Base-by-base conservation (phyloP, 1,139 yeast genomes). In the Suhomyces bribrorum region DNA sequence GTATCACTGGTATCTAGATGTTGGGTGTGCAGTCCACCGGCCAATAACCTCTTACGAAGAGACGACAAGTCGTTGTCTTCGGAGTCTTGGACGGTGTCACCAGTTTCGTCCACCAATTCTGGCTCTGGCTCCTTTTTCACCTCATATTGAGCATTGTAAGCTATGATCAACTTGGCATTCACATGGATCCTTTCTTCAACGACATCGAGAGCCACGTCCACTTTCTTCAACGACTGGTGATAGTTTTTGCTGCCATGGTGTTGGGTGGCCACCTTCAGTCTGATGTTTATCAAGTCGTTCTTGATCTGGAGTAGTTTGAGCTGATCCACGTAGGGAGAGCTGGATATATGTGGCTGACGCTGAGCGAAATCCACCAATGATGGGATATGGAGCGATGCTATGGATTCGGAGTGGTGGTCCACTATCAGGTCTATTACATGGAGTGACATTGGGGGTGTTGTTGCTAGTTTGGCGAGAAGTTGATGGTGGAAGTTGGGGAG, bases 41-140 rank as follows among this genome's bases (percentile, higher is more conserved):
- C 48, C 9, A 64, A 51, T 22, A 65, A 49, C 31, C 70, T 45
- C 31, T 55, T 50, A 9, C 69, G 45, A 30, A 65, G 51, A 3
- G 57, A 49, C 5, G 47, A 31, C 32, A 63, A 44, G 34, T 48
- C 51, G 11, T 61, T 62, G 14, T 48, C 46, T 15, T 40, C 47
- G 14, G 17, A 20, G 27, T 34, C 37, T 32, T 36, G 43, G 23
- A 26, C 30, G 20, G 26, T 32, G 31, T 27, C 31, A 7, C 29
- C 30, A 12, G 16, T 13, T n/a, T 32, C 36, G 7, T 33, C 38
- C n/a, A 30, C 31, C 7, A 32, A 17, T 20, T 34, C 37, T 5
- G 22, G 18, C 2, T 34, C 43, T 12, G 26, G 7, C 22, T 29
- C 25, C 24, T 31, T 13, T 15, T 36, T 30, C 23, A 31, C 37